Percentiles rank a stretch among this genome's conserved stretches.
phyloP scores from a whole-genome alignment of 768 basidiomycete species.

The Suillus plorans region DNA sequence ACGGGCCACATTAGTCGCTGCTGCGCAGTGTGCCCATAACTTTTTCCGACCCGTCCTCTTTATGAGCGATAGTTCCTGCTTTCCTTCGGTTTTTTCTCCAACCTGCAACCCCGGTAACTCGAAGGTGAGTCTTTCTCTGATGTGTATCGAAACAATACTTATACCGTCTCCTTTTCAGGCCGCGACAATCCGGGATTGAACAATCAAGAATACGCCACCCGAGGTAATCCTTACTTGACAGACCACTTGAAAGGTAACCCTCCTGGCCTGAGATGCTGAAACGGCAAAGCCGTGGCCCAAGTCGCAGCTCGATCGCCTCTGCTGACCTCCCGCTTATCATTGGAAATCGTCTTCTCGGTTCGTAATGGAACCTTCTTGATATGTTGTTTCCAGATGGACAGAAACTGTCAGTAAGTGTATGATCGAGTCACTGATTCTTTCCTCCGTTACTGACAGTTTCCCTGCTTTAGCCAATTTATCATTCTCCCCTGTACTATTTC shows the following conservation, averaged over 20 bases:
- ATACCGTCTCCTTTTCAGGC: background rate
- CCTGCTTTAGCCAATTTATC: background rate
- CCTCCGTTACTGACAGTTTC: background rate
- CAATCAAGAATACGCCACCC: background rate
- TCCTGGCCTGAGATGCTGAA: background rate
- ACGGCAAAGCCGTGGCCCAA: background rate
- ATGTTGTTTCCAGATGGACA: background rate
- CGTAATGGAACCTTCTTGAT: background rate
- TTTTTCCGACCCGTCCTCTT: background rate
- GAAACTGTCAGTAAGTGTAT: background rate
- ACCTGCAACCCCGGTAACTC: background rate
- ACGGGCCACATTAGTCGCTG: background rate
- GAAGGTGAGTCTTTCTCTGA: background rate
- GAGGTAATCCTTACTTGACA: background rate
- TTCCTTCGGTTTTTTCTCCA: background rate
- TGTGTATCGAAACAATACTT: background rate
- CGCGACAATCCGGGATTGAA: background rate
- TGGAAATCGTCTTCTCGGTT: background rate
- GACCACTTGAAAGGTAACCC: background rate
- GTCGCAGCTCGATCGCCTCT: background rate
- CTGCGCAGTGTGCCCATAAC: background rate
- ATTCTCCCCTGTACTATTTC: background rate
- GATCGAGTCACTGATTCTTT: background rate
- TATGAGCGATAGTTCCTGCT: background rate
- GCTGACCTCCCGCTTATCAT: background rate